phyloP scores from a whole-genome alignment of 352 stramenopile species.

The Pythium apleroticum region DNA sequence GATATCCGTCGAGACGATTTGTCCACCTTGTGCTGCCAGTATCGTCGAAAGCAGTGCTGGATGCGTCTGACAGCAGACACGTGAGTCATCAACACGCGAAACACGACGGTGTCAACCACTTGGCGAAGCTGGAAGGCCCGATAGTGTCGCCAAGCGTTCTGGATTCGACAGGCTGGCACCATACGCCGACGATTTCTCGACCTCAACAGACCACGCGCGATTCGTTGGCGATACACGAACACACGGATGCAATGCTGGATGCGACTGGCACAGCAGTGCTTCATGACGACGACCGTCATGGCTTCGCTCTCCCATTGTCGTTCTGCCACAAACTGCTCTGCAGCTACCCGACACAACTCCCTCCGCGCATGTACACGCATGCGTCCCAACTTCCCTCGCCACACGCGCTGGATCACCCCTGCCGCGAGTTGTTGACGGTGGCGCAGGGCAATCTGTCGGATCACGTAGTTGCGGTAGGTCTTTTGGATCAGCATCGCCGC shows the following conservation, averaged over 20 bases:
- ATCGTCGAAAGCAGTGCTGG: conserved; percentile 17
- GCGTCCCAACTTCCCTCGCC: conserved; percentile 27
- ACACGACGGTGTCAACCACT: conserved; percentile 13
- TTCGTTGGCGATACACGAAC: conserved; percentile 8
- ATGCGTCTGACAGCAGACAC: conserved; percentile 21
- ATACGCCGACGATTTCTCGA: conserved; percentile 20
- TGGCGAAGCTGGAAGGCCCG: conserved; percentile 3
- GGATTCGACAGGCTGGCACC: conserved; percentile 25
- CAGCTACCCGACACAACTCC: conserved; percentile 5
- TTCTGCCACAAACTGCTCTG: not conserved
- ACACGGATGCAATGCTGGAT: conserved; percentile 30
- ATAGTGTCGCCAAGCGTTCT: conserved; percentile 30
- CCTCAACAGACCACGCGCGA: conserved; percentile 9
- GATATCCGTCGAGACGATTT: conserved; percentile 14
- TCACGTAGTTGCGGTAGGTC: conserved; percentile 28
- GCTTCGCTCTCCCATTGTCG: conserved; percentile 14
- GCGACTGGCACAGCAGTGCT: not conserved
- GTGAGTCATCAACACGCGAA: conserved; percentile 24
- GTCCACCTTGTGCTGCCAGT: conserved; percentile 14
- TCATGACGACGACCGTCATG: not conserved
- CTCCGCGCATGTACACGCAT: conserved; percentile 5
- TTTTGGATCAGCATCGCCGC: conserved; percentile 30
- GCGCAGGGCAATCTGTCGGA: conserved; percentile 27
- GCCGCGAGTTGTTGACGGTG: conserved; percentile 15
- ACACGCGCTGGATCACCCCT: conserved; percentile 27